A percentile compares a stretch with the other conserved stretches of the same genome.
These are phyloP conservation scores for Melanopsichium pennsylvanicum DNA, from an alignment of 1,284 basidiomycete genomes.

Conservation along the genomic window DNA sequence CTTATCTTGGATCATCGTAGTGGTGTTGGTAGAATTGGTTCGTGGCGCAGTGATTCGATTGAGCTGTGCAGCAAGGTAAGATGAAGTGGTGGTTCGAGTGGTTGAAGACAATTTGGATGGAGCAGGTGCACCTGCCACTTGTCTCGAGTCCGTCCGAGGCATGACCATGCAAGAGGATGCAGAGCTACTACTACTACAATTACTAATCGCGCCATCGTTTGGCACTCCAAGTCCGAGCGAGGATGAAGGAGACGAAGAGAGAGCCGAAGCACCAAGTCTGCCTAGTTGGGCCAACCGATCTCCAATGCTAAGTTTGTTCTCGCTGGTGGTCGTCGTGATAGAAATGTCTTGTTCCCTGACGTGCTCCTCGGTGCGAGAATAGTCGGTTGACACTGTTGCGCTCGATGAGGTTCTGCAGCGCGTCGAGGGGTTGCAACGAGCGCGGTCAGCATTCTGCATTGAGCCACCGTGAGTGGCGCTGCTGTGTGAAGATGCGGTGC, in stretches of 20 bases:
- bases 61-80: conserved; percentile 5
- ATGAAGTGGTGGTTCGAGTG: too few relatives aligned
- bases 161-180: too few relatives aligned
- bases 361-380: conserved; percentile 5
- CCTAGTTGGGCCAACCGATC: conserved; percentile 73
- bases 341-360: conserved; percentile 1
- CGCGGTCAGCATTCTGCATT: too few relatives aligned
- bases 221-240: conserved; percentile 12
- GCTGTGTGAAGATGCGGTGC: conserved; percentile 4
- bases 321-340: neutral
- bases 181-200: too few relatives aligned
- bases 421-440: too few relatives aligned
- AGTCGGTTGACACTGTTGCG: too few relatives aligned
- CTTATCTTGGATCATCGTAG: too few relatives aligned
- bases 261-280: conserved; percentile 64
- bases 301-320: conserved; percentile 8
- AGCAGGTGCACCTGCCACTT: conserved; percentile 28
- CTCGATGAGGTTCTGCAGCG: too few relatives aligned
- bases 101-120: too few relatives aligned
- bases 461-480: neutral
- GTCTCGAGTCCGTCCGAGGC: conserved; percentile 13
- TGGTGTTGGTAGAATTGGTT: too few relatives aligned
- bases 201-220: too few relatives aligned
- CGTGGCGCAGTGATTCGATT: neutral
- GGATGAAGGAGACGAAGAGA: conserved; percentile 9